These are phyloP conservation scores for Claviceps arundinis DNA, from an alignment of 2,329 filamentous ascomycete genomes.

Conservation along the genomic window DNA sequence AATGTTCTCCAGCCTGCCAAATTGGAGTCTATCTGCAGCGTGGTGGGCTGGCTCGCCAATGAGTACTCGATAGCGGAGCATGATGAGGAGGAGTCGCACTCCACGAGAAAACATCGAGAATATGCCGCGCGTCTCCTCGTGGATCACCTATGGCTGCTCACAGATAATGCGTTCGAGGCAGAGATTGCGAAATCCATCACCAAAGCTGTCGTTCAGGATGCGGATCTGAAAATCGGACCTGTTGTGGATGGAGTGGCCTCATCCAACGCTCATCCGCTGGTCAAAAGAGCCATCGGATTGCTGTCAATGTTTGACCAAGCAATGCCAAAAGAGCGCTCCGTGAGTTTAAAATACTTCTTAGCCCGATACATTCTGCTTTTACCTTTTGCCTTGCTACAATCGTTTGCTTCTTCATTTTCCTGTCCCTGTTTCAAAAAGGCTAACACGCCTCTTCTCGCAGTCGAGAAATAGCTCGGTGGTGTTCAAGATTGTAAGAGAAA, in stretches of 20 bases:
- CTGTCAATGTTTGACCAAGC: slow-evolving; percentile 49
- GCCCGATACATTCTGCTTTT: no score
- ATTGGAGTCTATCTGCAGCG: slow-evolving; percentile 37
- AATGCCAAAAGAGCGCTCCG: slow-evolving; percentile 50
- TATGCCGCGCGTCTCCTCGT: slow-evolving; percentile 41
- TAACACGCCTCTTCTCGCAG: slow-evolving; percentile 6
- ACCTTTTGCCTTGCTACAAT: no score
- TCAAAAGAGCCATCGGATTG: slow-evolving; percentile 44
- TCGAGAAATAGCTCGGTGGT: slow-evolving; percentile 40
- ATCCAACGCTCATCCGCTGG: slow-evolving; percentile 44
- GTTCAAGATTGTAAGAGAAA: slow-evolving; percentile 72
- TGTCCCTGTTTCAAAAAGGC: neutral
- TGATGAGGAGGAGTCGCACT: slow-evolving; percentile 44
- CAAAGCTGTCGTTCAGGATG: slow-evolving; percentile 31
- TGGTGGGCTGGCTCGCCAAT: slow-evolving; percentile 44
- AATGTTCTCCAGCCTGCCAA: slow-evolving; percentile 32
- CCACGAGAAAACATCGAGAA: slow-evolving; percentile 39
- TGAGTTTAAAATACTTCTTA: slow-evolving; percentile 22
- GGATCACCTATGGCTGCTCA: slow-evolving; percentile 44
- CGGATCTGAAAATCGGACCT: slow-evolving; percentile 36
- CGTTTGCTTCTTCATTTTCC: neutral
- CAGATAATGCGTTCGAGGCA: slow-evolving; percentile 39
- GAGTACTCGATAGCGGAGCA: slow-evolving; percentile 43
- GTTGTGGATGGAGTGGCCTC: slow-evolving; percentile 35
- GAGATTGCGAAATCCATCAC: slow-evolving; percentile 43